A percentile compares a stretch with the other conserved stretches of the same genome.
Conservation (phyloP, 257 asterid species). For the Solanum sitiens region DNA sequence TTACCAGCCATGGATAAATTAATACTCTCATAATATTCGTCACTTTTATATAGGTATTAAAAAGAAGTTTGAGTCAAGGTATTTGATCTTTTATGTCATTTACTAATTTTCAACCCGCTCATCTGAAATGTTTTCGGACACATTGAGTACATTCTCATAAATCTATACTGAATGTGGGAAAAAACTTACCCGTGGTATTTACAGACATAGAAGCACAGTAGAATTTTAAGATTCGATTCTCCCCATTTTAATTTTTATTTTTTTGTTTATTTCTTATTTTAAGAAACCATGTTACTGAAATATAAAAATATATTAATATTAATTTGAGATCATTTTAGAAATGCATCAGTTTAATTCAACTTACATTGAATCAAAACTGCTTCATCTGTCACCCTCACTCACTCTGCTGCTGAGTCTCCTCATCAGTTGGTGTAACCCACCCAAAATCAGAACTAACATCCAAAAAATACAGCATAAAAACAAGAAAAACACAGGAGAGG, state of each 20-base stretch:
- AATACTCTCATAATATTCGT: background rate
- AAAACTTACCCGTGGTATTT: too few relatives aligned
- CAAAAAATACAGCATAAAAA: constrained; percentile 52
- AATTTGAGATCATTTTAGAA: background rate
- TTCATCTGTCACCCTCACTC: background rate
- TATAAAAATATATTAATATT: background rate
- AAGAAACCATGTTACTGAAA: too few relatives aligned
- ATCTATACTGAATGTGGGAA: too few relatives aligned
- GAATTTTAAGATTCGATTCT: too few relatives aligned
- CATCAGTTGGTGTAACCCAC: constrained; percentile 8
- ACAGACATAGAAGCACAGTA: too few relatives aligned
- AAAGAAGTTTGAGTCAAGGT: background rate
- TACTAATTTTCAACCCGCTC: too few relatives aligned
- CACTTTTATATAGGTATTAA: background rate
- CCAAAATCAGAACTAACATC: constrained; percentile 42
- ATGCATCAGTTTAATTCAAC: constrained; percentile 10
- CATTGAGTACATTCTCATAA: too few relatives aligned
- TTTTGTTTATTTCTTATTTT: too few relatives aligned
- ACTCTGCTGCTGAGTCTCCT: background rate
- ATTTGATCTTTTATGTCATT: background rate
- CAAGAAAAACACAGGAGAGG: constrained; percentile 36
- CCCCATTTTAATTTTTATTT: background rate
- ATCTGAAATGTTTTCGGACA: too few relatives aligned
- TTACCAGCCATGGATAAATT: background rate
- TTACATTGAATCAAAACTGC: constrained; percentile 12